A percentile compares a stretch with the other conserved stretches of the same genome.
Evolutionary conservation across 108 stramenopile genomes (phyloP).

Genomic region (Chaetoceros muelleri): DNA sequence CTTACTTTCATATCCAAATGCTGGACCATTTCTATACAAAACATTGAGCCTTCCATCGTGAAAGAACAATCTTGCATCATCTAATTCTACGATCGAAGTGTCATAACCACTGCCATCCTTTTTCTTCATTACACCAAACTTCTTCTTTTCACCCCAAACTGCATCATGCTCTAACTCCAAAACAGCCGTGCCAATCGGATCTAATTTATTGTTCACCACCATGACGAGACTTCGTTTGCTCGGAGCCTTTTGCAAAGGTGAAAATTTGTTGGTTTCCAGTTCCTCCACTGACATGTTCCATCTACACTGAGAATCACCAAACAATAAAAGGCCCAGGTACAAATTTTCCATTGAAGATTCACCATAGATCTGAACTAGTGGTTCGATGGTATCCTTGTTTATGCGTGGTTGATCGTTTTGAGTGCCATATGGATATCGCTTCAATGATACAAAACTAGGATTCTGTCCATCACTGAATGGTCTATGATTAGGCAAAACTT

Average conservation of each 20-base stretch:
- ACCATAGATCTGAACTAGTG: slow-evolving; percentile 6
- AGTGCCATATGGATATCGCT: slow-evolving; percentile 10
- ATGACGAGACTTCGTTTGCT: slow-evolving; percentile 48
- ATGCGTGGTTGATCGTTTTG: slow-evolving; percentile 5
- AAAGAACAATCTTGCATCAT: slow-evolving; percentile 79
- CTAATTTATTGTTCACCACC: slow-evolving; percentile 29
- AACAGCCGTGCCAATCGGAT: slow-evolving; percentile 47
- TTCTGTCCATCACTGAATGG: slow-evolving; percentile 86
- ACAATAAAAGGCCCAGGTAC: slow-evolving; percentile 17
- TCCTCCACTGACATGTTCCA: slow-evolving; percentile 41
- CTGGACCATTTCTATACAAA: slow-evolving; percentile 63
- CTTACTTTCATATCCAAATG: slow-evolving; percentile 67
- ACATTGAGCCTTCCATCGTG: slow-evolving; percentile 50
- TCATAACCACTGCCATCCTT: slow-evolving; percentile 1
- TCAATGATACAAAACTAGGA: slow-evolving; percentile 51
- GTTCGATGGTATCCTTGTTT: slow-evolving; percentile 12
- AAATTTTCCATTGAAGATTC: slow-evolving; percentile 8
- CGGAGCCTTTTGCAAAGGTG: slow-evolving; percentile 26
- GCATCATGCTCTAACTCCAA: slow-evolving; percentile 55
- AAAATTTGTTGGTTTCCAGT: slow-evolving; percentile 22
- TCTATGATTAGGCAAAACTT: slow-evolving; percentile 6
- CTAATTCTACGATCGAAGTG: slow-evolving; percentile 34
- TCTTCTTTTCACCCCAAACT: slow-evolving; percentile 34
- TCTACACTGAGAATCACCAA: slow-evolving; percentile 61
- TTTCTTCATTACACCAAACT: slow-evolving; percentile 7